Evolutionary conservation across 805 yeast species (phyloP), one percentile per base, ranked within the genome.

Genomic region (Nakazawaea anatomiae): DNA sequence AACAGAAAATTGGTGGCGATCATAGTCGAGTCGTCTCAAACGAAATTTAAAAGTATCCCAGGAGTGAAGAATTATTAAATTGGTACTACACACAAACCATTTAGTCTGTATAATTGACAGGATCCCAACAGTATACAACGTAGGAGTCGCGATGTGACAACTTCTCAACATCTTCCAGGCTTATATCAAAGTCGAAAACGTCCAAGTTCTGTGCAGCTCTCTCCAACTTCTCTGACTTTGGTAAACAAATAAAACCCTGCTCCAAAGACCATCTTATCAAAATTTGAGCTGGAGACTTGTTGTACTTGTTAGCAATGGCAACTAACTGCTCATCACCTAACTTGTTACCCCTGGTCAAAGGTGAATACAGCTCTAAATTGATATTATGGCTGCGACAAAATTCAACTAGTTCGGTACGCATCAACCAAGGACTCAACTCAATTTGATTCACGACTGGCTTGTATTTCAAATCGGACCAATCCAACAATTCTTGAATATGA

Each of bases 311-410:
- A 42, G 68, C 65, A 35, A 76, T 60, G 41, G 59, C 61, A 32
- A 55, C 63, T 39, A 76, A 43, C 18, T 66, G 70, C 0, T 73
- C 69, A 57, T 79, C 82, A 46, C 65, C 60, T 40, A 79, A 60
- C 56, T 70, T 74, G 28, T 48, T 56, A 34, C 82, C 85, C 52
- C 76, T 76, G 2, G 85, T 82, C 60, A 84, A 71, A 11, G 89
- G 88, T 30, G 83, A 73, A 66, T 79, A 85, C 1, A 89, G 88
- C 59, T 83, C 82, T 7, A 75, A 60, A 9, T 66, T 64, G 52
- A 85, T 80, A 36, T 71, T 76, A 50, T 82, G 63, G 27, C 64
- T 55, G 35, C 66, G 60, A 57, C 74, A 72, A 61, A 62, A 82
- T 31, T 71, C 67, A 38, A 72, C 69, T 50, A 83, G 58, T 35